These are phyloP conservation scores for Ampelocalamus luodianensis DNA, from an alignment of 176 grass and related monocot species.

Conservation along the genomic window DNA sequence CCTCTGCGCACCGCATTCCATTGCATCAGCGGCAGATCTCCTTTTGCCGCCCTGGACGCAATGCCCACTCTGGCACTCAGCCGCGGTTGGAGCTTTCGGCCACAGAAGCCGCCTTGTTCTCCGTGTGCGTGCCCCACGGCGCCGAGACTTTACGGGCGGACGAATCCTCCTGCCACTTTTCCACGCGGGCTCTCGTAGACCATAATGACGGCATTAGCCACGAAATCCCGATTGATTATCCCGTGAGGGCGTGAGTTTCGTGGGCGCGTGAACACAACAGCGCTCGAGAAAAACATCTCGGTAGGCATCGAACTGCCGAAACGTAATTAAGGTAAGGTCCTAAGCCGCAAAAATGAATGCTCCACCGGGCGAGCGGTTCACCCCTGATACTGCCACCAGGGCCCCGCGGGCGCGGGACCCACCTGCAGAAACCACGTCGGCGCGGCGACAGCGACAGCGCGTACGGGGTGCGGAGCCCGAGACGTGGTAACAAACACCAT, in stretches of 20 bases:
- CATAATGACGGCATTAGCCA: background rate
- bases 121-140: constrained; percentile 19
- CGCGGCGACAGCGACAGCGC: background rate
- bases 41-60: background rate
- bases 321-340: too few species aligned
- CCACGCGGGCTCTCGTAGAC: background rate
- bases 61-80: background rate
- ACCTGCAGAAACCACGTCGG: background rate
- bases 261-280: background rate
- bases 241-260: background rate
- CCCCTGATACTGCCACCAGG: background rate
- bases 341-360: background rate
- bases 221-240: too few species aligned
- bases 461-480: constrained; percentile 13
- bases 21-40: background rate
- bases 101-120: background rate
- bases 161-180: constrained; percentile 28
- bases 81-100: background rate
- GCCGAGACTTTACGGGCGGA: constrained; percentile 10
- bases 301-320: background rate
- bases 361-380: rapidly evolving
- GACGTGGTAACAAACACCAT: constrained; percentile 17
- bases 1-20: background rate
- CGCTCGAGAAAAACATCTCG: constrained; percentile 40
- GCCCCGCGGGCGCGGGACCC: rapidly evolving